Evolutionary conservation across 2,329 filamentous ascomycete genomes (phyloP), one percentile per base, ranked within the genome.

Genomic region (Xylariaceae sp.): DNA sequence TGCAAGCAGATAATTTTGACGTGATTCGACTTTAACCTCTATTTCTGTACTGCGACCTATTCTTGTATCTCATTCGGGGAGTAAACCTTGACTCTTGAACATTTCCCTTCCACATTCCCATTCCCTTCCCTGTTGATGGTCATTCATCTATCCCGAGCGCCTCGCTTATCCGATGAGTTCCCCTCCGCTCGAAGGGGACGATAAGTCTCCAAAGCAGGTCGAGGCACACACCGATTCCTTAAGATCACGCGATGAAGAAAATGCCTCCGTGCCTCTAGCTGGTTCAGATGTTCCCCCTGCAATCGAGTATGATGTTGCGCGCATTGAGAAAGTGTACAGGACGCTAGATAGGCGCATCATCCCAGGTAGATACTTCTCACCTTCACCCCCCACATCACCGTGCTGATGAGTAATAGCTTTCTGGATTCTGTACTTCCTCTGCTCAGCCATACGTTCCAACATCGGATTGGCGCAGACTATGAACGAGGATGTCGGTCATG

Each of bases 381-480:
- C 12, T 14, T n/a, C 41, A 2, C 6, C 16, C 22, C 36, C 22
- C 40, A 22, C 39, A 3, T 42, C 43, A 46, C 31, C 18, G 40
- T 42, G 39, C 56, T 47, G 39, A 58, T 40, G 5, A 47, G 7
- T 41, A 17, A 18, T 56, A 80, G 89, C 91, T 31, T 93, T 96
- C 71, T 96, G 91, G 91, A 70, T 87, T 14, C 79, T 96, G 14
- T 96, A 96, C 74, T 96, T 96, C 67, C 81, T 96, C 58, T 94
- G 90, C 77, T 94, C 90, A 0, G 91, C 90, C 55, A 94, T 96
- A 64, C 86, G 90, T 47, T 94, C 90, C 63, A 96, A 95, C 71
- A 89, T 96, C 59, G 90, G 90, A 56, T 84, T 96, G 60, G 89
- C 91, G n/a, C 90, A 96, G 73, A 96, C 91, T 1, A 96, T 96